Base-by-base conservation (phyloP, 352 stramenopile species). In the Globisporangium yorkense region DNA sequence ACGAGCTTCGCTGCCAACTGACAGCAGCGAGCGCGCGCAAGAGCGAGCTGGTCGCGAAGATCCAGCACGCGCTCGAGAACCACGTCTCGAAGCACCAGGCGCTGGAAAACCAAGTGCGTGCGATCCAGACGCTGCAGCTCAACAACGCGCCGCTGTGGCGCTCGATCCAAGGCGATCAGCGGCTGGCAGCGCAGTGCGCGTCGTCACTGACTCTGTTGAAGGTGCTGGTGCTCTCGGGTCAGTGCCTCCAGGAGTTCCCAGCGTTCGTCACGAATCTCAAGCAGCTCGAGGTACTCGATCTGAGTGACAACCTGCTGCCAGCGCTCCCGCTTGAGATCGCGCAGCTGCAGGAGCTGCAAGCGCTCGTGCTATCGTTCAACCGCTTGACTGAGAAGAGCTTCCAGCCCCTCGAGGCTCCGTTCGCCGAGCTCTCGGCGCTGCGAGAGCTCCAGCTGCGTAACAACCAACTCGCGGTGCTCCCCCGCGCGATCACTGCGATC, bases 11-110 rank as follows among this genome's bases (percentile, higher is more conserved):
- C 21, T 59, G 63, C 57, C 62, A 71, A 33, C 24, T 72, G 56
- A 1, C 53, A 56, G 43, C 63, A 15, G 46, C 61, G 13, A 52
- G 46, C 13, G 15, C 41, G 2, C 54, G 70, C 4, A 78, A 75
- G 53, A 27, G 33, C 2, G 67, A 75, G 21, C 21, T 78, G 24
- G 31, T 80, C 18, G 54, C 68, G 24, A 80, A 85, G 46, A 70
- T 79, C 16, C 68, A 81, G 41, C 51, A 55, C 0, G 54, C 72
- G 39, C 54, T 66, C 24, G 47, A 59, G 10, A 37, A 65, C 9
- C 55, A 63, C 21, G 18, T 49, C 2, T 54, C 31, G 39, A 58
- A 54, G 31, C 27, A 27, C 12, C 15, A 39, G 29, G 35, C 5
- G 21, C 45, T 50, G 1, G 44, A 53, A n/a, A 21, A 43, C 0